phyloP scores from a whole-genome alignment of 495 filamentous ascomycete species.

The Penicillium simplicissimum region DNA sequence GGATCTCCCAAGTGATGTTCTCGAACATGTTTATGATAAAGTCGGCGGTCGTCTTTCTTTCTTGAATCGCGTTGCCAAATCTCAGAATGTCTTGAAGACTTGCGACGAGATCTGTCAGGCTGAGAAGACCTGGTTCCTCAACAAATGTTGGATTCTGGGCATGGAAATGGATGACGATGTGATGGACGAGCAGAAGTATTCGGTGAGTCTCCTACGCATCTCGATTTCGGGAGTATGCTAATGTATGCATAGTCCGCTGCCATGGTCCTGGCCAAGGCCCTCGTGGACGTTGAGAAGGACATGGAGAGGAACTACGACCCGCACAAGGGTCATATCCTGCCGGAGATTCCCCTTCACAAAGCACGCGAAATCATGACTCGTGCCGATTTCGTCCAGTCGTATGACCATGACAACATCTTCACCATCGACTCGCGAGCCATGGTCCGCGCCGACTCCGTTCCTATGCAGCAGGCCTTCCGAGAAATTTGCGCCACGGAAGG shows the following conservation, averaged over 20 bases:
- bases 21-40: slow-evolving; percentile 77
- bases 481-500: slow-evolving; percentile 70
- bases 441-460: slow-evolving; percentile 91
- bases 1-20: slow-evolving; percentile 45
- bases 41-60: slow-evolving; percentile 87
- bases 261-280: slow-evolving; percentile 87
- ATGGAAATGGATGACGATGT: slow-evolving; percentile 96
- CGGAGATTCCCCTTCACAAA: slow-evolving; percentile 77
- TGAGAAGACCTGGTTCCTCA: slow-evolving; percentile 93
- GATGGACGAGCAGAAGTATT: slow-evolving; percentile 97
- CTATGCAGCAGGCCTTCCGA: slow-evolving; percentile 91
- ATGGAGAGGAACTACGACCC: slow-evolving; percentile 64
- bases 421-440: slow-evolving; percentile 86
- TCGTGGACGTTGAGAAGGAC: slow-evolving; percentile 77
- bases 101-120: slow-evolving; percentile 75
- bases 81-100: slow-evolving; percentile 69
- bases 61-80: slow-evolving; percentile 83
- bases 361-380: slow-evolving; percentile 93
- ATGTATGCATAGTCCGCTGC: slow-evolving; percentile 67
- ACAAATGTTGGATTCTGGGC: slow-evolving; percentile 93
- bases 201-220: slow-evolving; percentile 51
- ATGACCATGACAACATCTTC: slow-evolving; percentile 94
- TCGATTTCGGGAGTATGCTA: neutral
- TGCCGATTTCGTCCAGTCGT: slow-evolving; percentile 87
- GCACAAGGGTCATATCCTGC: slow-evolving; percentile 72